A percentile compares a stretch with the other conserved stretches of the same genome.
These are phyloP conservation scores for Lodderomyces metapsilosis DNA, from an alignment of 1,139 yeast genomes.

Conservation along the genomic window DNA sequence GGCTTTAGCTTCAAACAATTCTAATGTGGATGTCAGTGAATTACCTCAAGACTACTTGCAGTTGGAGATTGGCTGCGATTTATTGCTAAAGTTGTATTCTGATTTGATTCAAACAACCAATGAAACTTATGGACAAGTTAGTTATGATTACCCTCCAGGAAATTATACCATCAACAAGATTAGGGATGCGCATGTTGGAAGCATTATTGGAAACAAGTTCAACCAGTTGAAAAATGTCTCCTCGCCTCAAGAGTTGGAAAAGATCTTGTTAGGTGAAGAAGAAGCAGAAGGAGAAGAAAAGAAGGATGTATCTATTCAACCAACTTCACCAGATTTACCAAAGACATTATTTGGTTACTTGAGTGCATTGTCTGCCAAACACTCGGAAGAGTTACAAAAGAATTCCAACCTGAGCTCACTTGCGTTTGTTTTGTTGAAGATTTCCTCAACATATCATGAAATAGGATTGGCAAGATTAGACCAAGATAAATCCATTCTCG, in stretches of 20 bases:
- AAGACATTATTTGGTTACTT: constrained; percentile 48
- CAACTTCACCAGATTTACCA: constrained; percentile 35
- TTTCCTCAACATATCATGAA: constrained; percentile 58
- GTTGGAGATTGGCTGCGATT: constrained; percentile 65
- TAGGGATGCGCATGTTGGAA: constrained; percentile 63
- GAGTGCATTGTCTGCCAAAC: constrained; percentile 33
- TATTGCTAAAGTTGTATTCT: constrained; percentile 57
- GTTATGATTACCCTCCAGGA: constrained; percentile 76
- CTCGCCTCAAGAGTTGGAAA: constrained; percentile 65
- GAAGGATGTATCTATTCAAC: constrained; percentile 23
- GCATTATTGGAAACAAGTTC: constrained; percentile 52
- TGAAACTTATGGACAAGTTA: constrained; percentile 61
- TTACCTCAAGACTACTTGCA: constrained; percentile 70
- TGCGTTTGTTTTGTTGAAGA: constrained; percentile 53
- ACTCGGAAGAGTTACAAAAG: constrained; percentile 41
- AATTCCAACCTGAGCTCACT: constrained; percentile 20
- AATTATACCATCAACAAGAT: constrained; percentile 43
- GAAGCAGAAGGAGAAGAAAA: constrained; percentile 3
- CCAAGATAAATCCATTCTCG: constrained; percentile 62
- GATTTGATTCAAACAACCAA: constrained; percentile 56
- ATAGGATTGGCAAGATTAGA: constrained; percentile 61
- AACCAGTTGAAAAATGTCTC: constrained; percentile 59
- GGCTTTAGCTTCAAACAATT: constrained; percentile 31
- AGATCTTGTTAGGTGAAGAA: constrained; percentile 35
- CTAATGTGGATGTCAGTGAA: constrained; percentile 51